A percentile compares a stretch with the other conserved stretches of the same genome.
phyloP scores from a whole-genome alignment of 2,329 filamentous ascomycete species.

The Dothiorella sarmentorum region DNA sequence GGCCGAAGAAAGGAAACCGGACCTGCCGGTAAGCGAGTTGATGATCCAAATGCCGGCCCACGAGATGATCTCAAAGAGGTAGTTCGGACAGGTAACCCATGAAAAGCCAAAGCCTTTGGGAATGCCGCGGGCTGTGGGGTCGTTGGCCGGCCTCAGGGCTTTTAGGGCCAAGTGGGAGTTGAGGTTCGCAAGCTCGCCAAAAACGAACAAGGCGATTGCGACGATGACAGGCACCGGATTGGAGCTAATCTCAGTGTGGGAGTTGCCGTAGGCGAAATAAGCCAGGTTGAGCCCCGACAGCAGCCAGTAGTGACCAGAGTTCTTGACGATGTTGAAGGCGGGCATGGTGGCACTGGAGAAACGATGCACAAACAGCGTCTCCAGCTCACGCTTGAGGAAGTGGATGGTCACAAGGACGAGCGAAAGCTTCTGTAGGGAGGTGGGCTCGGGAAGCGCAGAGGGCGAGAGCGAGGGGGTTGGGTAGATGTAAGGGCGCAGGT shows the following conservation, averaged over 20 bases:
- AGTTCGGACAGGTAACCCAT: conserved; percentile 93
- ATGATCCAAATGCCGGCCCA: conserved; percentile 82
- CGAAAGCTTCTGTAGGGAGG: conserved; percentile 66
- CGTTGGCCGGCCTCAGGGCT: conserved; percentile 73
- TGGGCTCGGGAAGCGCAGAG: conserved; percentile 42
- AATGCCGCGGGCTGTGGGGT: conserved; percentile 70
- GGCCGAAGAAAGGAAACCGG: conserved; percentile 69
- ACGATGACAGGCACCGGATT: conserved; percentile 55
- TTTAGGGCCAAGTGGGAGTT: conserved; percentile 76
- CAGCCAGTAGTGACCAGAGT: conserved; percentile 91
- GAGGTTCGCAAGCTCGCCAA: conserved; percentile 79
- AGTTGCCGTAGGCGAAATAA: conserved; percentile 75
- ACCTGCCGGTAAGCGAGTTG: conserved; percentile 73
- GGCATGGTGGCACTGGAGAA: conserved; percentile 97
- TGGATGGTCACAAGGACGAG: conserved; percentile 74
- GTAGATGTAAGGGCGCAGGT: conserved; percentile 57
- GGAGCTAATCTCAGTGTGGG: conserved; percentile 57
- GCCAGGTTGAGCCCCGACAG: conserved; percentile 77
- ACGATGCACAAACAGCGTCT: conserved; percentile 91
- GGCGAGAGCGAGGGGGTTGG: conserved; percentile 18
- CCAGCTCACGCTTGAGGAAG: conserved; percentile 92
- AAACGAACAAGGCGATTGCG: conserved; percentile 67
- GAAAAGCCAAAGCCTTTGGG: conserved; percentile 80
- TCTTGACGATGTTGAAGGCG: conserved; percentile 84
- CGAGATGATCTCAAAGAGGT: conserved; percentile 84